Evolutionary conservation across 768 basidiomycete genomes (phyloP), one percentile per base, ranked within the genome.

Genomic region (Tubosaeta sp.): DNA sequence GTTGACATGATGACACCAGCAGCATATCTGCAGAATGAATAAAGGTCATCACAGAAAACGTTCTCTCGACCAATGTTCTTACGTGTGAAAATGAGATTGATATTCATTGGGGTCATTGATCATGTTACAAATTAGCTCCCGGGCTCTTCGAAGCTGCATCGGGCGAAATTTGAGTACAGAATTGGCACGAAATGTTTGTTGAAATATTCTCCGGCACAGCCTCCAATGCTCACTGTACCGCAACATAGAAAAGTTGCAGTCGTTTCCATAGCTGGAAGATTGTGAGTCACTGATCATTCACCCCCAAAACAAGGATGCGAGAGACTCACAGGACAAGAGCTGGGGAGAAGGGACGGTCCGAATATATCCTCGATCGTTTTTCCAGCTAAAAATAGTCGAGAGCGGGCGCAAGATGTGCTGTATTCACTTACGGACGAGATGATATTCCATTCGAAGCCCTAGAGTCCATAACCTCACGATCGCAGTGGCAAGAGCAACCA

Each of bases 1-100:
- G 21, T 34, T 14, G 44, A 47, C 32, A 62, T 47, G 8, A 58
- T 57, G 43, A 73, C 65, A 58, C 67, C 49, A 62, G 58, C 64
- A 9, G 72, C 54, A 34, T 63, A 56, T 34, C 73, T 71, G 24
- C n/a, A 9, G 21, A 24, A 19, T 40, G 21, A 24, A 19, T 40
- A 21, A 24, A 12, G 2, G 9, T 16, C 3, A 11, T 4, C 4
- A 10, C 21, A 8, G 25, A 32, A 18, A 32, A 22, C 21, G 22
- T 22, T 18, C 18, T 16, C 34, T n/a, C 9, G 18, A 44, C 19
- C 22, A 11, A 25, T 16, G 14, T 4, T 9, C 51, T 48, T 38
- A 56, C 39, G 48, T 57, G 4, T 40, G 5, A 35, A 49, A 50
- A 32, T 50, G 49, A 8, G 19, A 36, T 7, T 13, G 49, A n/a